phyloP scores from a whole-genome alignment of 2,329 filamentous ascomycete genomes.

The Fusarium anthophilum region DNA sequence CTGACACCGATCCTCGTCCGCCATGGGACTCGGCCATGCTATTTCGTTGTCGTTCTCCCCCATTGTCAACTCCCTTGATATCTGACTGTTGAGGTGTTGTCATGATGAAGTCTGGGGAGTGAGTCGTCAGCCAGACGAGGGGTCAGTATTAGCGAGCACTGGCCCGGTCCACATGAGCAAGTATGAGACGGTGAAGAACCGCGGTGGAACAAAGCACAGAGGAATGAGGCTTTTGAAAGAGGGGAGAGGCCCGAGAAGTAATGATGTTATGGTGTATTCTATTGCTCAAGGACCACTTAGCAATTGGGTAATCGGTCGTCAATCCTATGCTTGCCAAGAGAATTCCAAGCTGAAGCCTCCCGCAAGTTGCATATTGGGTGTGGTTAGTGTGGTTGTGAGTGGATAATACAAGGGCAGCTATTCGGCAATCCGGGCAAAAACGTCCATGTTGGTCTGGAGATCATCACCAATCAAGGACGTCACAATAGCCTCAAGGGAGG shows the following conservation, averaged over 20 bases:
- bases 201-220: constrained; percentile 1
- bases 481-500: constrained; percentile 9
- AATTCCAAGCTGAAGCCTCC: constrained; percentile 25
- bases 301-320: constrained; percentile 19
- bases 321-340: constrained; percentile 17
- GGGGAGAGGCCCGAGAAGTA: background rate
- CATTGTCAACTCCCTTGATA: constrained; percentile 21
- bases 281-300: background rate
- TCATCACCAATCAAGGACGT: constrained; percentile 25
- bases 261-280: constrained; percentile 23
- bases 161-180: constrained; percentile 14
- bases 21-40: constrained; percentile 14
- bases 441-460: constrained; percentile 5
- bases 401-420: constrained; percentile 28
- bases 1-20: constrained; percentile 24
- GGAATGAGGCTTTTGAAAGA: constrained; percentile 9
- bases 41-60: constrained; percentile 6
- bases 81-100: constrained; percentile 34
- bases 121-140: constrained; percentile 16
- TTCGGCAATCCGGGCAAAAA: constrained; percentile 18
- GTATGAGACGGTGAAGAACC: constrained; percentile 13
- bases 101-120: constrained; percentile 22
- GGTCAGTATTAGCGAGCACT: constrained; percentile 20
- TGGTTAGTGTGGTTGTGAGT: constrained; percentile 31
- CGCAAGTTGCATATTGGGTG: constrained; percentile 22